Base-by-base conservation (phyloP, 2,329 filamentous ascomycete species). In the Fusarium tanahbumbuense region DNA sequence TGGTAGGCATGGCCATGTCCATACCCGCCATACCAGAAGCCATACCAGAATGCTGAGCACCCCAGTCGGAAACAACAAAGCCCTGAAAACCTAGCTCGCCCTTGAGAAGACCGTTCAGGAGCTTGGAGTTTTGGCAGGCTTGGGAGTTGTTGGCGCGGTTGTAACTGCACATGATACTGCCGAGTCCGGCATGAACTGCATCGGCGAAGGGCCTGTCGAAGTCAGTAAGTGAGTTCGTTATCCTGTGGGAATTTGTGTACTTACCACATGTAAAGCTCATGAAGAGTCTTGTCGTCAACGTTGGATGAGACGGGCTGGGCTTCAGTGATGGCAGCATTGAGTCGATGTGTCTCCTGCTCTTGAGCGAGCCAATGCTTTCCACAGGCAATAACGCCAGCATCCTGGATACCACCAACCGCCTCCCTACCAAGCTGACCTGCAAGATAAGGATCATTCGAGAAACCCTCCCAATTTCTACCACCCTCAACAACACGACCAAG, bases 151-250 rank as follows among this genome's bases (percentile, higher is more conserved):
- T 83, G 5, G 89, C 79, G 71, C 89, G 88, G 74, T 92, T 91
- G 71, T 97, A 97, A 3, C 88, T 87, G 76, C 92, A 93, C 93
- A 97, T 97, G 56, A 96, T 83, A 6, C 89, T 89, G 2, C 88
- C 91, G 3, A 93, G 92, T 22, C 93, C 93, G 7, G 91, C 92
- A 60, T 86, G 87, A 23, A 97, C 84, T 6, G 89, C 90, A 69
- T 94, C 89, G 0, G 89, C 89, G 76, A 94, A 94, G 0, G 92
- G 92, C 62, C 62, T 59, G 8, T 23, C 1, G 4, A 1, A 8
- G 20, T 62, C 0, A 62, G 41, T 8, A 2, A 6, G 6, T 20
- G 16, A 5, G 16, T 22, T 5, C 6, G 2, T 1, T 4, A 1
- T 16, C 10, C 4, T 0, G 3, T 2, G 0, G 3, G 3, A 2